phyloP scores from a whole-genome alignment of 192 early-diverging fungal genomes.

The Gryganskiella cystojenkinii region DNA sequence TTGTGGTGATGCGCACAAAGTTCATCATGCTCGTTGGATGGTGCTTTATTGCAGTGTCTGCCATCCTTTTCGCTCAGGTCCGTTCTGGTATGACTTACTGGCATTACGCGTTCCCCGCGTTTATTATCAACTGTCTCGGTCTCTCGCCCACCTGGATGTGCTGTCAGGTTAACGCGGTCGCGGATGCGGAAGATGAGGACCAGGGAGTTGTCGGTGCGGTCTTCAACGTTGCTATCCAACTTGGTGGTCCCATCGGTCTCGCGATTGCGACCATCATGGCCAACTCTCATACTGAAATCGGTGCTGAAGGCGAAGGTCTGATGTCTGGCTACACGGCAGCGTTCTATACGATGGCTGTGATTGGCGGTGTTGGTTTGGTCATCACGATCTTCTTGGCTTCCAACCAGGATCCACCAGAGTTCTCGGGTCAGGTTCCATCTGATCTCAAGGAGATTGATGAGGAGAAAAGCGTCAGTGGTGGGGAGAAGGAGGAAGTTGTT shows the following conservation, averaged over 20 bases:
- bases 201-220: constrained; percentile 12
- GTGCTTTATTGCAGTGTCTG: neutral
- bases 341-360: constrained; percentile 12
- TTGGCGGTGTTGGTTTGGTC: constrained; percentile 1
- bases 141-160: constrained; percentile 10
- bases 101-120: neutral
- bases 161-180: constrained; percentile 6
- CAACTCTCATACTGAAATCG: neutral
- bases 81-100: neutral
- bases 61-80: neutral
- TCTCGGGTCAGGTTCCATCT: neutral
- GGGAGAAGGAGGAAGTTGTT: neutral
- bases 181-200: constrained; percentile 6
- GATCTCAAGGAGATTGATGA: neutral
- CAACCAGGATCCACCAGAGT: constrained; percentile 15
- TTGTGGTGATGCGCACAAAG: neutral
- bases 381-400: constrained; percentile 1
- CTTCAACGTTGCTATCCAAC: constrained; percentile 16
- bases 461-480: neutral
- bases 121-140: constrained; percentile 6
- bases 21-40: constrained; percentile 2
- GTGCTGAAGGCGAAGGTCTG: neutral
- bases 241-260: constrained; percentile 19
- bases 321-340: constrained; percentile 12
- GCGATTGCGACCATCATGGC: constrained; percentile 16